Evolutionary conservation across 1,284 basidiomycete genomes (phyloP).

Genomic region (Microbotryum lychnidis-dioicae): DNA sequence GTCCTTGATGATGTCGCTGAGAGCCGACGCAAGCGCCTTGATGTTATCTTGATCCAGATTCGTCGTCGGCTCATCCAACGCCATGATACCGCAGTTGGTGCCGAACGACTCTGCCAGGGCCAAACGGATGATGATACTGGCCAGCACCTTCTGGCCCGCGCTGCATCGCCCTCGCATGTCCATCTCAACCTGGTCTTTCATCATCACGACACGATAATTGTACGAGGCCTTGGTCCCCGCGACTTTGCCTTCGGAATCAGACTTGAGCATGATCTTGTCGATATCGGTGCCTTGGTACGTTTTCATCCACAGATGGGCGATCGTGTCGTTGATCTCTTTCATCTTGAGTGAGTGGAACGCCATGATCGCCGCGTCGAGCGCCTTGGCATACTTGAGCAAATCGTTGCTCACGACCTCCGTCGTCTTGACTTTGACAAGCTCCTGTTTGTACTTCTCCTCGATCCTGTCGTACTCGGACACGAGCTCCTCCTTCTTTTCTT

Average conservation of each 20-base stretch:
- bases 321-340: constrained; percentile 98
- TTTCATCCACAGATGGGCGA: constrained; percentile 94
- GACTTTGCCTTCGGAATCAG: constrained; percentile 73
- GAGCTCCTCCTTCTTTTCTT: constrained; percentile 62
- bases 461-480: constrained; percentile 76
- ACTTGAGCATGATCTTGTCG: constrained; percentile 91
- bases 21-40: constrained; percentile 78
- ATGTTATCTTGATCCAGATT: constrained; percentile 96
- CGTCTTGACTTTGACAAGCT: constrained; percentile 93
- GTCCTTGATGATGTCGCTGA: constrained; percentile 94
- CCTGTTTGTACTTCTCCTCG: constrained; percentile 74
- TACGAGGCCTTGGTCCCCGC: constrained; percentile 76
- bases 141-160: constrained; percentile 97
- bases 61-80: constrained; percentile 96
- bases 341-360: constrained; percentile 98
- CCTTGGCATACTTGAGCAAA: constrained; percentile 94
- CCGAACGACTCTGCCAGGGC: constrained; percentile 96
- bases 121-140: constrained; percentile 98
- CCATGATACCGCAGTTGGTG: constrained; percentile 93
- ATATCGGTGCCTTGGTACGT: constrained; percentile 99
- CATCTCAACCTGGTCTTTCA: constrained; percentile 97
- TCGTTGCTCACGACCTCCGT: constrained; percentile 91
- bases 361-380: constrained; percentile 96
- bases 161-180: constrained; percentile 99
- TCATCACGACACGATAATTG: constrained; percentile 98